Percentiles rank a stretch among this genome's conserved stretches.
Evolutionary conservation across 73 alveolate species (phyloP).

Genomic region (Paramecium pentaurelia): DNA sequence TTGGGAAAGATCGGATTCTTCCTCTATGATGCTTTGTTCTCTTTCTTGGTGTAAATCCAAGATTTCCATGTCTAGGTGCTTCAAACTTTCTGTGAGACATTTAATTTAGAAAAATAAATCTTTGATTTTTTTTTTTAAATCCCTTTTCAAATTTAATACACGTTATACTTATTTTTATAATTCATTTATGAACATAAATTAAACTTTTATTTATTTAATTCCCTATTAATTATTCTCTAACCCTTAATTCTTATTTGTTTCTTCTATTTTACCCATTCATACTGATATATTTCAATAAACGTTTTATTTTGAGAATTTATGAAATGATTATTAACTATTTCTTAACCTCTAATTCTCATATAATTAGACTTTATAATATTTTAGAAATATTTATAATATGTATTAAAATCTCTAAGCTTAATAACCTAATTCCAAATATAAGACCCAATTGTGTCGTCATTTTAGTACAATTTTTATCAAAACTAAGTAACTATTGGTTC

Average conservation of each 20-base stretch:
- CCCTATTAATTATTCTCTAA: neutral
- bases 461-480: neutral
- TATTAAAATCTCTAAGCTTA: neutral
- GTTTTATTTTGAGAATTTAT: neutral
- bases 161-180: neutral
- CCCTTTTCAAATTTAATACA: neutral
- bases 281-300: neutral
- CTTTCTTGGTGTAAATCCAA: slow-evolving; percentile 99
- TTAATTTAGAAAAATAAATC: neutral
- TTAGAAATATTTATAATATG: neutral
- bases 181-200: neutral
- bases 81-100: slow-evolving; percentile 99
- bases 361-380: neutral
- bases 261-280: neutral
- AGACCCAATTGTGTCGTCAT: neutral
- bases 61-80: slow-evolving; percentile 99
- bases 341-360: neutral
- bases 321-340: neutral
- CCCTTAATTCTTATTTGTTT: neutral
- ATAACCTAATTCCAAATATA: slow-evolving; percentile 2
- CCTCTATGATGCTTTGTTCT: slow-evolving; percentile 99
- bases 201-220: neutral
- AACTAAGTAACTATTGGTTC: neutral
- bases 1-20: slow-evolving; percentile 97
- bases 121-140: neutral